Percentiles rank a stretch among this genome's conserved stretches.
Evolutionary conservation across 2,329 filamentous ascomycete species (phyloP).

Genomic region (Dothideomycetes sp.): DNA sequence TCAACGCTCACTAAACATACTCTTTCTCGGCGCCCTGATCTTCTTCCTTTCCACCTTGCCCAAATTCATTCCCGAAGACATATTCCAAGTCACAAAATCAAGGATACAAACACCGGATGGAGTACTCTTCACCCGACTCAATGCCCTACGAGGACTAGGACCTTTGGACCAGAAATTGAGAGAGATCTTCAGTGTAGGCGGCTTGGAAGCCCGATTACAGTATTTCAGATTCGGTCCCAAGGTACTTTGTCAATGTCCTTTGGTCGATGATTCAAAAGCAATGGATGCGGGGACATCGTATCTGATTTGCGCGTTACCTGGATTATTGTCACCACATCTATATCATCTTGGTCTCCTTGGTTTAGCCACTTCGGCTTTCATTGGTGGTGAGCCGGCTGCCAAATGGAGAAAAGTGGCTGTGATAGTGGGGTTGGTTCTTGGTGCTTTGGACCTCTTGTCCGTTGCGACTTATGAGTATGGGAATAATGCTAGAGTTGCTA

Average conservation of each 20-base stretch:
- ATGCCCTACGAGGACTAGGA: slow-evolving; percentile 50
- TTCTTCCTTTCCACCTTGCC: slow-evolving; percentile 58
- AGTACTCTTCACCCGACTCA: slow-evolving; percentile 71
- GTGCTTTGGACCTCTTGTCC: slow-evolving; percentile 56
- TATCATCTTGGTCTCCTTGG: slow-evolving; percentile 65
- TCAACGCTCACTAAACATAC: slow-evolving; percentile 49
- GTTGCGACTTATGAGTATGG: slow-evolving; percentile 57
- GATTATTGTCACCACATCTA: slow-evolving; percentile 67
- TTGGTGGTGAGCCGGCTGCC: slow-evolving; percentile 54
- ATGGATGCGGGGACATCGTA: slow-evolving; percentile 50
- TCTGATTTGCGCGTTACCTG: slow-evolving; percentile 70
- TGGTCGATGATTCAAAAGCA: slow-evolving; percentile 47
- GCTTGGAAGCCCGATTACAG: slow-evolving; percentile 61
- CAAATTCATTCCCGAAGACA: slow-evolving; percentile 62
- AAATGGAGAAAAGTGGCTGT: slow-evolving; percentile 66
- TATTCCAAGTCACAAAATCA: slow-evolving; percentile 69
- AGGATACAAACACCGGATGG: slow-evolving; percentile 79
- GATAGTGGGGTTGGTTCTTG: slow-evolving; percentile 50
- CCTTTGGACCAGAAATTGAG: slow-evolving; percentile 55
- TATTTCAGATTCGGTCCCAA: slow-evolving; percentile 77
- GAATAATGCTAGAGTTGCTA: slow-evolving; percentile 53
- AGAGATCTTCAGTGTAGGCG: slow-evolving; percentile 54
- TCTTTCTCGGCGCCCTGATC: slow-evolving; percentile 50
- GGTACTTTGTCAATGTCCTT: slow-evolving; percentile 65
- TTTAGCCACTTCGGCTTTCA: slow-evolving; percentile 58